These are phyloP conservation scores for Sclerospora graminicola DNA, from an alignment of 352 stramenopile species.

Conservation along the genomic window DNA sequence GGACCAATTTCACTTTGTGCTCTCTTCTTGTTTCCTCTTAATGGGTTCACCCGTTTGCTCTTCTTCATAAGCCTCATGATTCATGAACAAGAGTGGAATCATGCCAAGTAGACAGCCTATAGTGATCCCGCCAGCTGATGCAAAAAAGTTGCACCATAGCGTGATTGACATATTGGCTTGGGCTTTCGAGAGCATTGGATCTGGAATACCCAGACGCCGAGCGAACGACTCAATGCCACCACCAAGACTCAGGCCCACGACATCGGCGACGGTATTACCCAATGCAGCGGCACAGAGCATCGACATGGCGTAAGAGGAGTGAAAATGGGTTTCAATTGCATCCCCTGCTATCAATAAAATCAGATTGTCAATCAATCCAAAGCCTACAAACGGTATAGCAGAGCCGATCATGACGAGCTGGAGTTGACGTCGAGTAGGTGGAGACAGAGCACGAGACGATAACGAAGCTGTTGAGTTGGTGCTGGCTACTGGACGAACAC, in stretches of 20 bases:
- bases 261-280: slow-evolving; percentile 91
- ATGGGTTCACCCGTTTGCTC: slow-evolving; percentile 25
- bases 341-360: no score
- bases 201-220: no score
- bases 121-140: slow-evolving; percentile 74
- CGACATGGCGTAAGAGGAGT: no score
- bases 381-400: no score
- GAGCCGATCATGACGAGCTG: no score
- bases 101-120: slow-evolving; percentile 86
- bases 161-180: no score
- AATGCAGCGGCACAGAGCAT: no score
- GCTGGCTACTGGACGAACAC: slow-evolving; percentile 34
- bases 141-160: slow-evolving; percentile 66
- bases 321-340: no score
- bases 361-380: no score
- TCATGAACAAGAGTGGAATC: slow-evolving; percentile 86
- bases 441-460: slow-evolving; percentile 12
- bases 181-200: no score
- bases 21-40: no score
- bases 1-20: no score
- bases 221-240: slow-evolving; percentile 85
- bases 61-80: slow-evolving; percentile 53
- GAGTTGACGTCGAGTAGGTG: slow-evolving; percentile 53
- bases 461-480: slow-evolving; percentile 24
- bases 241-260: slow-evolving; percentile 89